These are phyloP conservation scores for Paramecium biaurelia DNA, from an alignment of 73 alveolate species.

Conservation along the genomic window DNA sequence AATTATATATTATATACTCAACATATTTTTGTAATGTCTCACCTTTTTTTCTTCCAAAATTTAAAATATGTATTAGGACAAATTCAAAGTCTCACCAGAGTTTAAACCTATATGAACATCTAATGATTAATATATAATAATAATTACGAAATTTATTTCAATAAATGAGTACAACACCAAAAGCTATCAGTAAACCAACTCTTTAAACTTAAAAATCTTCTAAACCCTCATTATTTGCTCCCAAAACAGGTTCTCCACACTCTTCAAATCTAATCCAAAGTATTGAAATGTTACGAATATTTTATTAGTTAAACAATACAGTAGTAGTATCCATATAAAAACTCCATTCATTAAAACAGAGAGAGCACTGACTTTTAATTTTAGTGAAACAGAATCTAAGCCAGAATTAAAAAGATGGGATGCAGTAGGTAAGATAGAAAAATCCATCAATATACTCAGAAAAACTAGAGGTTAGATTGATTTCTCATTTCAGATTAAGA, in stretches of 20 bases:
- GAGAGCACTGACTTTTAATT: not conserved
- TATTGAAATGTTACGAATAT: not conserved
- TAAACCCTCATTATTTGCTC: conserved; percentile 7
- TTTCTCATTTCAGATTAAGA: not conserved
- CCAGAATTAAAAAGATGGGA: not conserved
- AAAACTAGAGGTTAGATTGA: conserved; percentile 4
- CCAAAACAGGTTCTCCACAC: not conserved
- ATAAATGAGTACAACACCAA: not conserved
- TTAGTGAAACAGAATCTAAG: not conserved
- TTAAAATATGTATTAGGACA: not conserved
- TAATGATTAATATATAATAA: not conserved
- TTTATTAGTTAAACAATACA: not conserved
- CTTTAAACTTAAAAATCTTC: not conserved
- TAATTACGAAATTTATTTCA: not conserved
- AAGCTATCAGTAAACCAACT: not conserved
- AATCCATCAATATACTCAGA: not conserved
- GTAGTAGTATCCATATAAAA: not conserved
- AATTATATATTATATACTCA: not conserved
- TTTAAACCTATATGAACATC: not conserved
- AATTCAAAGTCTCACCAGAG: not conserved
- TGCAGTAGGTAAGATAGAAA: not conserved
- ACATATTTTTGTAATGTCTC: not conserved
- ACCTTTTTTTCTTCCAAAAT: not conserved
- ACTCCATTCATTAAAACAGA: not conserved
- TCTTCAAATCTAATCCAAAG: not conserved